Evolutionary conservation across 495 filamentous ascomycete species (phyloP), one percentile per base, ranked within the genome.

Genomic region (Clavariopsis aquatica): DNA sequence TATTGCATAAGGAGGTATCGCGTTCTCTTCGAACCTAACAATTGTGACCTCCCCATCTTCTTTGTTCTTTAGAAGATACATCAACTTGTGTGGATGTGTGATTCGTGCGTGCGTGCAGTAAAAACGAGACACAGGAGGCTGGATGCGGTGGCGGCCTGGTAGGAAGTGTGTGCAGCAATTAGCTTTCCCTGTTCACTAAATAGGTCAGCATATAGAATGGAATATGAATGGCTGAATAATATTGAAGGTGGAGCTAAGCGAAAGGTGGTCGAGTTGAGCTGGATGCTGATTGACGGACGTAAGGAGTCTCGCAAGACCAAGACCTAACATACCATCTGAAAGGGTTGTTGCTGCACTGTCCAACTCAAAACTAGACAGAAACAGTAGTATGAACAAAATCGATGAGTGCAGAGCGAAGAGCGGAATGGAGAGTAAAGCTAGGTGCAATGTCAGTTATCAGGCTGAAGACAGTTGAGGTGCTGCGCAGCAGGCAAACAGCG

Each of bases 341-440:
- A n/a, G n/a, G n/a, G n/a, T n/a, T n/a, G n/a, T n/a, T n/a, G n/a
- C n/a, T n/a, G n/a, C n/a, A n/a, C n/a, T n/a, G n/a, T n/a, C n/a
- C n/a, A n/a, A n/a, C n/a, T n/a, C n/a, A n/a, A n/a, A n/a, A n/a
- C n/a, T n/a, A n/a, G n/a, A n/a, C n/a, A n/a, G n/a, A n/a, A n/a
- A n/a, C n/a, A n/a, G n/a, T 9, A 7, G 45, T 49, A 17, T 49
- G 45, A 49, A 49, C 45, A 23, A 49, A 49, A 17, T 6, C 45
- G 51, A 54, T 54, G 51, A 34, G 51, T 7, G 51, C 12, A 34
- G 31, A 34, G 31, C 23, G 51, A 6, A 34, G 31, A 34, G 31
- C 23, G 51, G 51, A 12, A 34, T 54, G 51, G 28, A 54, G 51
- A 54, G 51, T 27, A 54, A 54, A 54, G 51, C 23, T 34, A 12